These are phyloP conservation scores for Lachnellula hyalina DNA, from an alignment of 2,329 filamentous ascomycete species.

Conservation along the genomic window DNA sequence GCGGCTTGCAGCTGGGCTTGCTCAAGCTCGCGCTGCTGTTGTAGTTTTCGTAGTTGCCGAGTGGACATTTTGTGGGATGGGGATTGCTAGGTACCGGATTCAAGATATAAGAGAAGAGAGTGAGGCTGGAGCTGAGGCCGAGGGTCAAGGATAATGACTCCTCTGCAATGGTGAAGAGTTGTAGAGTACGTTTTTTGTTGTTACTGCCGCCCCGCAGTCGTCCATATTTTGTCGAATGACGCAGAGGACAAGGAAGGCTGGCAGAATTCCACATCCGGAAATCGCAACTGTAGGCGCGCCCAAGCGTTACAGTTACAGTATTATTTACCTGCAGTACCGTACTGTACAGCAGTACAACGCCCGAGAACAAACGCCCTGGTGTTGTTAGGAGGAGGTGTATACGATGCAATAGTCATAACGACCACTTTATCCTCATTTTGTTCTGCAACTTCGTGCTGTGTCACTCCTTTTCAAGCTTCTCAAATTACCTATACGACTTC, in stretches of 20 bases:
- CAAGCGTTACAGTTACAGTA: too few species aligned
- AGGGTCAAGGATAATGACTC: neutral
- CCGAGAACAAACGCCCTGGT: neutral
- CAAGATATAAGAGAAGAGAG: neutral
- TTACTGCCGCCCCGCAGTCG: constrained; percentile 21
- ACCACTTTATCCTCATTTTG: neutral
- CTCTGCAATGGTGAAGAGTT: neutral
- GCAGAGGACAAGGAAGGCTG: constrained; percentile 8
- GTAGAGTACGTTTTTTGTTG: neutral
- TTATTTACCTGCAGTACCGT: neutral
- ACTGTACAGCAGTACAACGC: neutral
- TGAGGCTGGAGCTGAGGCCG: too few species aligned
- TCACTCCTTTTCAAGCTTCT: neutral
- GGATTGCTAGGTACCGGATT: neutral
- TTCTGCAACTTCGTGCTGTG: neutral
- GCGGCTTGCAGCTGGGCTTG: constrained; percentile 18
- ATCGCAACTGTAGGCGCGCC: neutral
- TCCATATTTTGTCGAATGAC: constrained; percentile 29
- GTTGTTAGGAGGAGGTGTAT: neutral
- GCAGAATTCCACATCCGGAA: constrained; percentile 10
- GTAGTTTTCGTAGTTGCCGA: constrained; percentile 32
- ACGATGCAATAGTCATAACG: constrained; percentile 2
- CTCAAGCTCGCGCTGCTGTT: constrained; percentile 31
- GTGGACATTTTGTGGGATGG: constrained; percentile 27
- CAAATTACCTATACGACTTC: neutral